Percentiles rank a stretch among this genome's conserved stretches.
These are phyloP conservation scores for Rhizophora mangle DNA, from an alignment of 345 rosid species.

Conservation along the genomic window DNA sequence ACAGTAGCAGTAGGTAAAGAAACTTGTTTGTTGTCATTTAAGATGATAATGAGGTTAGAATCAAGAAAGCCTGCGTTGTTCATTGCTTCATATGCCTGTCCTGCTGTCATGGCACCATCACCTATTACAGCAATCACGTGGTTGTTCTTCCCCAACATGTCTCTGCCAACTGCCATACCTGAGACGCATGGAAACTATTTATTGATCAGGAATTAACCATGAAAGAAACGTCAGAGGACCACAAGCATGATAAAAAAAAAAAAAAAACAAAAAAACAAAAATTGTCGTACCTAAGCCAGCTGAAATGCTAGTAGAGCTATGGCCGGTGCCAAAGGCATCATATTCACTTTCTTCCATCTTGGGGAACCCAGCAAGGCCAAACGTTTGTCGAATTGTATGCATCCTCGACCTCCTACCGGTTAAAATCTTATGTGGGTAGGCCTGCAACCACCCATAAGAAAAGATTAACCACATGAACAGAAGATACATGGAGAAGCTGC, in stretches of 20 bases:
- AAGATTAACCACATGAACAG: not conserved
- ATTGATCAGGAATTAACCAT: not conserved
- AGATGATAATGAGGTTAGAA: slow-evolving; percentile 41
- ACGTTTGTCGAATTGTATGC: slow-evolving; percentile 44
- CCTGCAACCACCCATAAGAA: slow-evolving; percentile 16
- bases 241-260: not conserved
- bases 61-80: slow-evolving; percentile 52
- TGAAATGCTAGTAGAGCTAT: slow-evolving; percentile 57
- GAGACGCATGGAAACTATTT: not conserved
- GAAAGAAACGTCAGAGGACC: not conserved
- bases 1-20: slow-evolving; percentile 51
- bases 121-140: slow-evolving; percentile 48
- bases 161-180: slow-evolving; percentile 58
- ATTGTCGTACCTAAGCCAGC: slow-evolving; percentile 40
- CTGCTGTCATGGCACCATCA: slow-evolving; percentile 56
- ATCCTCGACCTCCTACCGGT: slow-evolving; percentile 45
- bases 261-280: not conserved
- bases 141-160: slow-evolving; percentile 41
- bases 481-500: not conserved
- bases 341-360: slow-evolving; percentile 46
- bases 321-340: slow-evolving; percentile 54
- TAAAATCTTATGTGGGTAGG: slow-evolving; percentile 45
- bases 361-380: slow-evolving; percentile 47
- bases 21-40: slow-evolving; percentile 51
- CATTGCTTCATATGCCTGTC: slow-evolving; percentile 56